These are phyloP conservation scores for Oldenlandia corymbosa DNA, from an alignment of 257 asterid genomes.

Conservation along the genomic window DNA sequence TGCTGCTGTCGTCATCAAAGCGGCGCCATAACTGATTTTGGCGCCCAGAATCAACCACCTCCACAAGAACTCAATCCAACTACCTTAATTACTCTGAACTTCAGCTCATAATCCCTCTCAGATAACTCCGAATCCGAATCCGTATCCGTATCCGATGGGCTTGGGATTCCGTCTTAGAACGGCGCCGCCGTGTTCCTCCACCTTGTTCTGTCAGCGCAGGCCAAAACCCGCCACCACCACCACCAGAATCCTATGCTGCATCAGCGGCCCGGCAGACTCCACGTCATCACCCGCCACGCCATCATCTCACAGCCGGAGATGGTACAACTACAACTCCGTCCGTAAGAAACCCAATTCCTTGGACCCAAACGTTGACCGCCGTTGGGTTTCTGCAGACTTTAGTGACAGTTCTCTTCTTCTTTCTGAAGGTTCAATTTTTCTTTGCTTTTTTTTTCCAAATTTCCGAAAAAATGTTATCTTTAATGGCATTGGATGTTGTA, in stretches of 20 bases:
- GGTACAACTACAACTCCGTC: conserved; percentile 21
- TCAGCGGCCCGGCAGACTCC: conserved; percentile 16
- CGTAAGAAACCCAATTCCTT: neutral
- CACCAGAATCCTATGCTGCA: conserved; percentile 8
- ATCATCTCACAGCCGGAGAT: conserved; percentile 17
- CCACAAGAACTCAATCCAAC: conserved; percentile 10
- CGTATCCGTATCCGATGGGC: conserved; percentile 16
- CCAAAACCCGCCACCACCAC: neutral
- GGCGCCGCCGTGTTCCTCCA: conserved; percentile 12
- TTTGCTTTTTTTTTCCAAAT: neutral
- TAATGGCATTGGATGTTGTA: neutral
- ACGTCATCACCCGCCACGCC: conserved; percentile 11
- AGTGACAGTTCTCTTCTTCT: conserved; percentile 1
- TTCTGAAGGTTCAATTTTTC: conserved; percentile 17
- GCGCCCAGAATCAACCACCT: conserved; percentile 11
- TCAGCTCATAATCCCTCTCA: neutral
- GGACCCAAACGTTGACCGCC: conserved; percentile 23
- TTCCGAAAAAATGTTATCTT: neutral
- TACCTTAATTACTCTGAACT: neutral
- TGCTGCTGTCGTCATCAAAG: conserved; percentile 2
- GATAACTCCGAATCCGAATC: neutral
- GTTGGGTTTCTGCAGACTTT: conserved; percentile 23
- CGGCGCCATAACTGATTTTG: neutral
- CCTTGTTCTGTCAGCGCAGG: conserved; percentile 6
- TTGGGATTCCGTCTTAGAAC: conserved; percentile 27